Evolutionary conservation across 2,329 filamentous ascomycete species (phyloP), one percentile per base, ranked within the genome.

Genomic region (Colletotrichum trifolii): DNA sequence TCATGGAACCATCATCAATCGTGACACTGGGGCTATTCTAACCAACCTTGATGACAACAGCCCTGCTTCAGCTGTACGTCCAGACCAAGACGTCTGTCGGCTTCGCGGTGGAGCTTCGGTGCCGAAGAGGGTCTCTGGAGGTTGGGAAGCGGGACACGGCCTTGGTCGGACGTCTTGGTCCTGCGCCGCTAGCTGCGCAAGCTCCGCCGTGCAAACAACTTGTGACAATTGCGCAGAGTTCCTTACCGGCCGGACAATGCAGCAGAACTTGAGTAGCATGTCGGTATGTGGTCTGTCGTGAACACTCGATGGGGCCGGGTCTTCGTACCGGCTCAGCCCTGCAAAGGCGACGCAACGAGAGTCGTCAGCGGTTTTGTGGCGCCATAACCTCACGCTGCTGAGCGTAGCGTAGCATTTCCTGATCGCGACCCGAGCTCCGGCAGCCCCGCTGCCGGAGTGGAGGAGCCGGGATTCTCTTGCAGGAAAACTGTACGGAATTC

Each of bases 311-410:
- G 25, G 12, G 13, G 35, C 13, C 48, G n/a, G n/a, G 42, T 6
- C 46, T 35, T 38, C 34, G 15, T 38, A 52, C 17, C 58, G 47
- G 33, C 62, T 65, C 58, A 62, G 62, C 62, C 52, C 52, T 65
- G 62, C 42, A 42, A 54, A 35, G 38, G 47, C 62, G 62, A 65
- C 52, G 62, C 62, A 56, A 56, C 40, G 25, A 38, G 40, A 45
- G 40, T 65, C 63, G 58, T 65, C 63, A 53, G 63, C 52, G 39
- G 15, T 25, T 25, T 4, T 4, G 25, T 25, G 25, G 25, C 4
- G 25, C 25, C 25, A 5, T 25, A 25, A 25, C 25, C 36, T 39
- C 59, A 50, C 50, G 46, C 45, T 45, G 17, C 33, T 45, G 40
- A 12, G 39, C 13, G 39, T 42, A 49, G 43, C 43, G 17, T 49